Evolutionary conservation across 75 land plant genomes (phyloP), one percentile per base, ranked within the genome.

Genomic region (Adiantum capillusveneris): DNA sequence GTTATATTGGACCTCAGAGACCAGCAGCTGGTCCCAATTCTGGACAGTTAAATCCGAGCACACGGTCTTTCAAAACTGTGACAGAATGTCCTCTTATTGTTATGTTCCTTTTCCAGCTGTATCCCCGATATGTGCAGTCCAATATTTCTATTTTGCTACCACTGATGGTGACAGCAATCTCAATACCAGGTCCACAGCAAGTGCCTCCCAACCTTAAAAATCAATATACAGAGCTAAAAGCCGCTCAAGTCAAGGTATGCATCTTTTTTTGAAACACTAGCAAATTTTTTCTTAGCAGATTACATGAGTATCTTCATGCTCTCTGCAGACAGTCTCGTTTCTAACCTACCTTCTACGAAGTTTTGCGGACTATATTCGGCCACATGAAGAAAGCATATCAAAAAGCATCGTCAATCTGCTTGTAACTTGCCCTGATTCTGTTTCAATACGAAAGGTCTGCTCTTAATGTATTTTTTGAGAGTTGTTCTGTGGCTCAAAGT

Each of bases 31-130:
- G 79, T 26, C 65, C 74, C 0, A 64, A 50, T 29, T 54, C 79
- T 65, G 81, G 79, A 46, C 80, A 64, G 65, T 75, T 95, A 6
- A 95, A 95, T 57, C 92, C 96, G 1, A 95, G 99, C 63, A 90
- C 92, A 7, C 73, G 99, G 36, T 95, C 99, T 19, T 95, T 95
- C 53, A 95, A 90, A 78, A 79, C 90, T 46, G 81, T 95, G 41
- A 86, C 97, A 12, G 99, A 95, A 82, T 86, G 99, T 60, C 99
- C 99, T 9, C 61, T 95, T 42, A 94, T 95, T 34, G 99, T 90
- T 29, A 90, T 95, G 99, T 95, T 86, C 65, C 75, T 95, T 9
- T 95, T 95, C 25, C 97, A 95, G 71, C 61, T 95, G 18, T 95
- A 95, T 61, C 66, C 78, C 18, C 82, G 88, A 31, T 86, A 90